Base-by-base conservation (phyloP, 805 yeast species). In the Myxozyma vanderwaltii region DNA sequence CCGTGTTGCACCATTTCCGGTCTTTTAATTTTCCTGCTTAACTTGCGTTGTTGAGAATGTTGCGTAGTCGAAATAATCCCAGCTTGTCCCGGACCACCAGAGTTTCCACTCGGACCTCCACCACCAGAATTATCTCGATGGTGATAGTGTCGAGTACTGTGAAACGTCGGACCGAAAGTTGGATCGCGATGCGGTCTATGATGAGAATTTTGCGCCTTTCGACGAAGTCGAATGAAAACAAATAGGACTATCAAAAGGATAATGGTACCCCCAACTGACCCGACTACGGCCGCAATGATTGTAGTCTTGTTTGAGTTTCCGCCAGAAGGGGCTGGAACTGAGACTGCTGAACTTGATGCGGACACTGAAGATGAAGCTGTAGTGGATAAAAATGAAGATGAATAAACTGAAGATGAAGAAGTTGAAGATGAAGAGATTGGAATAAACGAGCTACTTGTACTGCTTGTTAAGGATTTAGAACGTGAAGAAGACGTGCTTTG, bases 201-300 rank as follows among this genome's bases (percentile, higher is more conserved):
- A 31, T 46, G 39, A 19, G 52, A 35, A 7, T 17, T 19, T 21
- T 48, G 49, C 26, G 57, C 48, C n/a, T 54, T 50, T 3, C 54
- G 40, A 13, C 54, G 54, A 41, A 27, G 48, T 4, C 55, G 55
- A 17, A 41, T 23, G 15, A 53, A 24, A 4, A 53, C 31, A 24
- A 61, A 17, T n/a, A 58, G n/a, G 1, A 61, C 24, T 15, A 57
- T 7, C 4, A 46, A 38, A 1, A 61, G 2, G 2, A 61, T 33
- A 19, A 58, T 21, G 8, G 38, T 24, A 19, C 59, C 62, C 29
- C 64, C 61, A 15, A 61, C 43, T 15, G 54, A 40, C 31, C 61
- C 61, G 24, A 59, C 59, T n/a, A 56, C 63, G 6, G 64, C 26
- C 2, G 58, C 62, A 17, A 61, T 61, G 45, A 59, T 41, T 7